These are phyloP conservation scores for Euclidium syriacum DNA, from an alignment of 345 rosid genomes.

Conservation along the genomic window DNA sequence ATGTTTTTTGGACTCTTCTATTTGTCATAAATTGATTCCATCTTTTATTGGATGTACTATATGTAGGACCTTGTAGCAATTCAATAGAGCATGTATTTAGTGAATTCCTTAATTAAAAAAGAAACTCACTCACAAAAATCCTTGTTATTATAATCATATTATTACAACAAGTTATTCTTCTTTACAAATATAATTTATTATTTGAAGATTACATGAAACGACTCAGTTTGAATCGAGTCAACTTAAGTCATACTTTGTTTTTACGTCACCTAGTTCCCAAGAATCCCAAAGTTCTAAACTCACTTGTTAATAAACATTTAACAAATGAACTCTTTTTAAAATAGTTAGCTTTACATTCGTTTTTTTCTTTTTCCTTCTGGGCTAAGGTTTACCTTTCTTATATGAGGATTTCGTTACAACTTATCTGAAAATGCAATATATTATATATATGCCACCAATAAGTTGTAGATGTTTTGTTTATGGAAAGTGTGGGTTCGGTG, in stretches of 20 bases:
- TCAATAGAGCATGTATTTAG: conserved; percentile 2
- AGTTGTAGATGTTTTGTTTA: neutral
- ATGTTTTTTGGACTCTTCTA: conserved; percentile 24
- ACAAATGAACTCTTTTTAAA: too few relatives aligned
- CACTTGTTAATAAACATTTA: too few relatives aligned
- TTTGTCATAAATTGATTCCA: conserved; percentile 20
- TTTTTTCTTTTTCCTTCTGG: neutral
- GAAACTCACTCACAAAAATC: neutral
- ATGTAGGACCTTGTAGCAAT: conserved; percentile 20
- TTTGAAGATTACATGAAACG: conserved; percentile 9
- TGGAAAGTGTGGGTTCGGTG: neutral
- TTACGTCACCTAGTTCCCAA: conserved; percentile 22
- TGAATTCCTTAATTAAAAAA: neutral
- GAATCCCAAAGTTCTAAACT: conserved; percentile 17
- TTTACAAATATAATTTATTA: neutral
- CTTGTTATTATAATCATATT: neutral
- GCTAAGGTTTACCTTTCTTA: neutral
- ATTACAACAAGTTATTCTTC: neutral
- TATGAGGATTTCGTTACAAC: neutral
- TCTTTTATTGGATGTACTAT: conserved; percentile 11
- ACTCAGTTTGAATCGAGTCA: conserved; percentile 18
- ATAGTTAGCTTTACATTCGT: too few relatives aligned
- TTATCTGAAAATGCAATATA: neutral
- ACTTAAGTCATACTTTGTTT: conserved; percentile 15
- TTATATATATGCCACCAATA: neutral